Evolutionary conservation across 805 yeast genomes (phyloP), one percentile per base, ranked within the genome.

Genomic region (Wickerhamiella bombiphila): DNA sequence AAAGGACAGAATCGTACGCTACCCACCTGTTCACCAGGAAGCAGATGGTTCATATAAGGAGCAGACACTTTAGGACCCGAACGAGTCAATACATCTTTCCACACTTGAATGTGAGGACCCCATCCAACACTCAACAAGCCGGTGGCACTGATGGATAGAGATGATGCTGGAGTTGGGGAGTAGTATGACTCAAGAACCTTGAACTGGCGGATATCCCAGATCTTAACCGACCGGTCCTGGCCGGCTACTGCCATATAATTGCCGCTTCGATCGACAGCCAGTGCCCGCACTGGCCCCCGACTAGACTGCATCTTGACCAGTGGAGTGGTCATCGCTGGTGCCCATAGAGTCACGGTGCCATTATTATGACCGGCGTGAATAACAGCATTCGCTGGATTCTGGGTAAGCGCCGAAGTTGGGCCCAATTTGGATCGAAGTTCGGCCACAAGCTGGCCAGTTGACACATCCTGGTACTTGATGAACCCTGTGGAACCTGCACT

Each of bases 301-400:
- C 82, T 71, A 5, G 80, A 69, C 48, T 80, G 80, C 30, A 91
- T 59, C 54, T 82, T 83, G 3, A 73, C 97, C 42, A 88, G 62
- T 1, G 97, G 93, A 5, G 81, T 72, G 5, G 83, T 65, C 76
- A 80, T 75, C 35, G 76, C 72, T 5, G 98, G 98, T 0, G 95
- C 70, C 97, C 97, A 91, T 33, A 91, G 61, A 0, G 96, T 70
- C 0, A 91, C 94, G 5, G 83, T 76, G 42, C 98, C 98, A 53
- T 82, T 88, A 7, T 80, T 70, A 54, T 86, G 96, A 24, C 98
- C 98, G 41, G 85, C 66, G 56, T 91, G 93, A 64, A 86, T 74
- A 13, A 88, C 80, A 0, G 96, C 98, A 55, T 91, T 91, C 80
- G 93, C 83, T 3, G 94, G 94, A 55, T 88, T 91, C 50, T 81